These are phyloP conservation scores for Lachnellula cervina DNA, from an alignment of 2,329 filamentous ascomycete species.

Conservation along the genomic window DNA sequence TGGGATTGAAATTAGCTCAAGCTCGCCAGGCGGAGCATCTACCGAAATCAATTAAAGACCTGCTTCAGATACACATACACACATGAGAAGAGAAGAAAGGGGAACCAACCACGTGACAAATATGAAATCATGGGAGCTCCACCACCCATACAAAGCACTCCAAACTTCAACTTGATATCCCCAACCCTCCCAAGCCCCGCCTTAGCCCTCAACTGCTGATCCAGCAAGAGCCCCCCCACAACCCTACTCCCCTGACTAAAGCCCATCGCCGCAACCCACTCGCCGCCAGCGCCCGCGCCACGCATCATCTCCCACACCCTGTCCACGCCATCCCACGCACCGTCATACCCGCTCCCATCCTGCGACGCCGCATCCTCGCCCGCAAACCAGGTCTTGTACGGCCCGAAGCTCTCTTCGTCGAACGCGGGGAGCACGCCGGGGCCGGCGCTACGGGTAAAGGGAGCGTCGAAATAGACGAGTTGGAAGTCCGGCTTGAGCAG, in stretches of 20 bases:
- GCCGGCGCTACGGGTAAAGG: slow-evolving; percentile 16
- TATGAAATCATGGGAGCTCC: slow-evolving; percentile 17
- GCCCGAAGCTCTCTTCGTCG: slow-evolving; percentile 13
- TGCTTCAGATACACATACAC: neutral
- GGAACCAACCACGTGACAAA: slow-evolving; percentile 12
- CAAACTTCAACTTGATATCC: slow-evolving; percentile 18
- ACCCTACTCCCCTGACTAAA: slow-evolving; percentile 25
- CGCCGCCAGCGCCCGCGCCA: slow-evolving; percentile 9
- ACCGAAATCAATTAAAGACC: neutral
- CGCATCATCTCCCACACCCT: slow-evolving; percentile 17
- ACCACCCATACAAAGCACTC: slow-evolving; percentile 22
- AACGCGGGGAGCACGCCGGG: slow-evolving; percentile 20
- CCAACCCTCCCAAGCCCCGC: slow-evolving; percentile 8
- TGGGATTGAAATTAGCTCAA: slow-evolving; percentile 14
- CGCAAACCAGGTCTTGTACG: slow-evolving; percentile 21
- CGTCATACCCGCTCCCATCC: slow-evolving; percentile 10
- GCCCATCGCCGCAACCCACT: slow-evolving; percentile 21
- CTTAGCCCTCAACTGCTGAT: slow-evolving; percentile 20
- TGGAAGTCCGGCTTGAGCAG: neutral
- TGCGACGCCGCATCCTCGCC: neutral
- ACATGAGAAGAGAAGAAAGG: neutral
- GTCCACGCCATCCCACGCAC: slow-evolving; percentile 15
- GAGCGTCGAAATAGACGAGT: slow-evolving; percentile 13
- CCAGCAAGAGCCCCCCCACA: slow-evolving; percentile 16
- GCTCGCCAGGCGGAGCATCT: slow-evolving; percentile 3